Conservation (phyloP, 371 early-diverging fungal species). For the Saksenaea vasiformis region DNA sequence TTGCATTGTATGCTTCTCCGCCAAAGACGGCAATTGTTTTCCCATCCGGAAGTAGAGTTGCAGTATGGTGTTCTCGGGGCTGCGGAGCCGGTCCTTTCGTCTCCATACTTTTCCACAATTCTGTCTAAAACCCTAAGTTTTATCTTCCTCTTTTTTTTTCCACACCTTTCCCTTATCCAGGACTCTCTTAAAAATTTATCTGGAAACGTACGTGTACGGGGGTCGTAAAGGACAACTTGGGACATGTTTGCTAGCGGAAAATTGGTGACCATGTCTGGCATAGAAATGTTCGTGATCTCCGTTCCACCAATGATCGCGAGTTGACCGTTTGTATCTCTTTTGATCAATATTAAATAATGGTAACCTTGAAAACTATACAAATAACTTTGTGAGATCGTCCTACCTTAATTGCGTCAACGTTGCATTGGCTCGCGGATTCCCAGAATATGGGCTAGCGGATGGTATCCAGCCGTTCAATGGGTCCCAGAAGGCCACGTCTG, state of each 20-base stretch:
- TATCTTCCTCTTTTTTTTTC: not conserved
- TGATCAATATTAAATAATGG: not conserved
- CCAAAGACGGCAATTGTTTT: constrained; percentile 24
- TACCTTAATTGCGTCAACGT: constrained; percentile 31
- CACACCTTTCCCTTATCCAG: not conserved
- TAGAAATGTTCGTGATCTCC: constrained; percentile 12
- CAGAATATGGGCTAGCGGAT: constrained; percentile 7
- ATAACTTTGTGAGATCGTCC: not conserved
- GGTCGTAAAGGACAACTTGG: constrained; percentile 24
- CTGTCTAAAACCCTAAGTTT: constrained; percentile 8
- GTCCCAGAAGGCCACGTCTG: constrained; percentile 20
- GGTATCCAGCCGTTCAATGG: constrained; percentile 9
- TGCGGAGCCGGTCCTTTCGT: constrained; percentile 17
- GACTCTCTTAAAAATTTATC: not conserved
- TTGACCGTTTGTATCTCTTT: constrained; percentile 27
- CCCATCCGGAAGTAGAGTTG: constrained; percentile 28
- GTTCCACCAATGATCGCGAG: constrained; percentile 24
- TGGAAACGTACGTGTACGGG: constrained; percentile 22
- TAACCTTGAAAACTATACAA: not conserved
- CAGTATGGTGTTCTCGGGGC: constrained; percentile 28
- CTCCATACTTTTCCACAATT: constrained; percentile 16
- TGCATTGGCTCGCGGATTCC: constrained; percentile 21
- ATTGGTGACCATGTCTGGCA: constrained; percentile 18
- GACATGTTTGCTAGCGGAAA: constrained; percentile 25
- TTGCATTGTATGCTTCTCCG: constrained; percentile 23